Conservation (phyloP, 257 asterid genomes). For the Asclepias syriaca region DNA sequence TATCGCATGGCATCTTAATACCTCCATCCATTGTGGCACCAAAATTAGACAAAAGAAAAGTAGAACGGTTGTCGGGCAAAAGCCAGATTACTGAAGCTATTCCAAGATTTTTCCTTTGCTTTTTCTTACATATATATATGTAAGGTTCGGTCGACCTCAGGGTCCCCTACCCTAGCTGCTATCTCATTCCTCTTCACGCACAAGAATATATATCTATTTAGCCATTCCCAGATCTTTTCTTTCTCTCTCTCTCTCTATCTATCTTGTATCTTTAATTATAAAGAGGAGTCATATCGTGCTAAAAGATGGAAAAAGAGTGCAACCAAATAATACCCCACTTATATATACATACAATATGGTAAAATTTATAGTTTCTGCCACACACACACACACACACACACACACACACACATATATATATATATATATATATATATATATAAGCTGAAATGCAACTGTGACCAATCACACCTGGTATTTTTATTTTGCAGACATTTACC, state of each 20-base stretch:
- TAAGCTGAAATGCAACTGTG: neutral
- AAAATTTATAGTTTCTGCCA: too few relatives aligned
- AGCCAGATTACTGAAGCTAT: slow-evolving; percentile 13
- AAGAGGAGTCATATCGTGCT: slow-evolving; percentile 20
- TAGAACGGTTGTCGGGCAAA: slow-evolving; percentile 46
- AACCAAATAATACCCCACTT: neutral
- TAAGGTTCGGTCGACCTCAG: slow-evolving; percentile 32
- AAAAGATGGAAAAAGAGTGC: slow-evolving; percentile 4
- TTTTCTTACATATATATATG: neutral
- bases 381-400: too few relatives aligned
- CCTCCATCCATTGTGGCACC: slow-evolving; percentile 43
- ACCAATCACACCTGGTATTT: slow-evolving; percentile 12
- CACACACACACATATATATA: too few relatives aligned
- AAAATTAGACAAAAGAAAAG: slow-evolving; percentile 32
- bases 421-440: too few relatives aligned
- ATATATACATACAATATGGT: neutral
- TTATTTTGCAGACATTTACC: slow-evolving; percentile 9
- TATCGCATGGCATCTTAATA: neutral
- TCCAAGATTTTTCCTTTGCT: slow-evolving; percentile 12
- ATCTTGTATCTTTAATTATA: too few relatives aligned
- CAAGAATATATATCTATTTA: slow-evolving; percentile 13
- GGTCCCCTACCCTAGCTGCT: slow-evolving; percentile 14
- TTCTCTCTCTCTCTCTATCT: neutral
- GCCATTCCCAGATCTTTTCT: neutral
- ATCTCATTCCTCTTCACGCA: neutral